Evolutionary conservation across 192 early-diverging fungal species (phyloP), one percentile per base, ranked within the genome.

Genomic region (Podila epigama): DNA sequence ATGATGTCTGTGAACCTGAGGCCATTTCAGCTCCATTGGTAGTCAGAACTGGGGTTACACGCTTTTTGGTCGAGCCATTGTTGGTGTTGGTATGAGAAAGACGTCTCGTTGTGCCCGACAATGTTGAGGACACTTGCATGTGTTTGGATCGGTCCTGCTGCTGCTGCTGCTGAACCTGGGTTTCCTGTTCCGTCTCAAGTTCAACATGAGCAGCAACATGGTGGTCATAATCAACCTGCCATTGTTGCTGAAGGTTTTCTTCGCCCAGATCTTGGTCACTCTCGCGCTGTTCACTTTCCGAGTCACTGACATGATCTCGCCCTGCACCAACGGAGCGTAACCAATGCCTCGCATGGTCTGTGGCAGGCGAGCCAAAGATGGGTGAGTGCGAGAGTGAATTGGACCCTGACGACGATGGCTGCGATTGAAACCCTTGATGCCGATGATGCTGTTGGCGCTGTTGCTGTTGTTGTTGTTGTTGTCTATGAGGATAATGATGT

Each of bases 221-320:
- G 40, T 60, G 51, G 5, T 75, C 65, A 37, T 75, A 68, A 41
- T 75, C 71, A 25, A 63, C 58, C 54, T 75, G 71, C 71, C 71
- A 75, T 27, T 68, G 71, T 5, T 67, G 71, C 18, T 61, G 61
- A 36, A 65, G 64, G 9, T 22, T 60, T 10, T 75, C 71, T 7
- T 75, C 71, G 13, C 28, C 54, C 6, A 27, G 39, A 16, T 75
- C 71, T 7, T 34, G 52, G 39, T 66, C 63, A 44, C 27, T 67
- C 54, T 41, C 70, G 55, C 51, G 52, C 34, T 55, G 53, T 20
- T 67, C 65, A 22, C 44, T 58, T 11, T 75, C 71, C 34, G 71
- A 67, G 42, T 75, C 71, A 16, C 71, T 68, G 29, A 51, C 27
- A 20, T 40, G 65, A n/a, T 66, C 61, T 16, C 42, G 61, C 33